These are phyloP conservation scores for Ormosia emarginata DNA, from an alignment of 306 rosid genomes.

Conservation along the genomic window DNA sequence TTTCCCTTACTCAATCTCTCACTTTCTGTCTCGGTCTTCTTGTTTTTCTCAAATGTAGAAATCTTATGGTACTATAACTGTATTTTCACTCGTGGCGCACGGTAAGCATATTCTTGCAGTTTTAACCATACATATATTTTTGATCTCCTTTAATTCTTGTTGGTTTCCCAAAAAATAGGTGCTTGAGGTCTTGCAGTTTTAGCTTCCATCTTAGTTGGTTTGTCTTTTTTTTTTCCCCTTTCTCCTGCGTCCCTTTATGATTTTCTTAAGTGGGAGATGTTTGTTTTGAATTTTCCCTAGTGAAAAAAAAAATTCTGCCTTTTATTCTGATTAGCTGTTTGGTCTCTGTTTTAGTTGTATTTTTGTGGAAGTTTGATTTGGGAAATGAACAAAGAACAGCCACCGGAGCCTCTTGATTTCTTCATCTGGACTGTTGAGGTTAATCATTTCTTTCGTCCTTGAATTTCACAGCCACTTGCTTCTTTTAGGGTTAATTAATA, in stretches of 20 bases:
- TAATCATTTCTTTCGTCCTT: not conserved
- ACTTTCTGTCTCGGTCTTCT: not conserved
- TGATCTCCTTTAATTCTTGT: not conserved
- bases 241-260: not conserved
- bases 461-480: not conserved
- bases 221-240: not conserved
- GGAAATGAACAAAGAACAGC: slow-evolving; percentile 51
- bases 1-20: too few species aligned
- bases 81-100: slow-evolving; percentile 13
- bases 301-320: not conserved
- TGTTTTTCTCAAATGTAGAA: slow-evolving; percentile 44
- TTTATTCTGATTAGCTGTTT: not conserved
- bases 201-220: not conserved
- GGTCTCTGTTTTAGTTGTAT: slow-evolving; percentile 19
- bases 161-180: slow-evolving; percentile 3
- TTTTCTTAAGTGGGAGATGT: not conserved
- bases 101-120: slow-evolving; percentile 31
- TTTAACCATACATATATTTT: too few species aligned
- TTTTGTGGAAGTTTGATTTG: slow-evolving; percentile 18
- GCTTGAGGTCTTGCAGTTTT: slow-evolving; percentile 6
- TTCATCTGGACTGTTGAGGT: slow-evolving; percentile 80
- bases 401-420: slow-evolving; percentile 74
- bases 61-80: not conserved
- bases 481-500: not conserved
- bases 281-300: not conserved